Percentiles rank a stretch among this genome's conserved stretches.
phyloP scores from a whole-genome alignment of 345 rosid species.

The Pistacia vera region DNA sequence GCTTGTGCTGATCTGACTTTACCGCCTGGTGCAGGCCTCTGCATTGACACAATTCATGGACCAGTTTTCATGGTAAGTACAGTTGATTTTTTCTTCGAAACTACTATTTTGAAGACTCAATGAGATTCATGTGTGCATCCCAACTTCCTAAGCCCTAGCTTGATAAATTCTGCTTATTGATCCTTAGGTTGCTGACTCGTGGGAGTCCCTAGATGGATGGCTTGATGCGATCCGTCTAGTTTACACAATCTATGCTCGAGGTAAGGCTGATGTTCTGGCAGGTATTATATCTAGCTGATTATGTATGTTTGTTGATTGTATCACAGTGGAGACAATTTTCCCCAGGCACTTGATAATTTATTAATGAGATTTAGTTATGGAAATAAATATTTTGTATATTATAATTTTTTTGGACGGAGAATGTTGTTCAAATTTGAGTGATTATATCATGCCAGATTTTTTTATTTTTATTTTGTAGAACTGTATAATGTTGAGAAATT shows the following conservation, averaged over 20 bases:
- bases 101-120: neutral
- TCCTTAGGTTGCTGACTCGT: conserved; percentile 87
- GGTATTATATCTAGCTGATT: conserved; percentile 80
- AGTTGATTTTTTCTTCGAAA: neutral
- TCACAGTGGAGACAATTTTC: conserved; percentile 4
- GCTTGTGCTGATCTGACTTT: conserved; percentile 91
- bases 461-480: neutral
- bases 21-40: conserved; percentile 97
- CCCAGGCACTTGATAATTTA: conserved; percentile 12
- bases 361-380: conserved; percentile 16
- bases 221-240: conserved; percentile 91
- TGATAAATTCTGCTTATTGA: conserved; percentile 1
- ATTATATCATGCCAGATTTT: neutral
- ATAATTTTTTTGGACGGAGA: conserved; percentile 15
- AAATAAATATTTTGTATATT: conserved; percentile 29
- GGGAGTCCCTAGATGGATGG: conserved; percentile 98
- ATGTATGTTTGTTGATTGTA: conserved; percentile 8
- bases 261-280: conserved; percentile 86
- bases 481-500: neutral
- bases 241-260: conserved; percentile 88
- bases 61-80: conserved; percentile 77
- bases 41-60: conserved; percentile 76
- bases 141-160: neutral
- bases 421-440: neutral
- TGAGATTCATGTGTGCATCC: neutral